A percentile compares a stretch with the other conserved stretches of the same genome.
Evolutionary conservation across 1,139 yeast genomes (phyloP).

Genomic region (Yamadazyma oceani): DNA sequence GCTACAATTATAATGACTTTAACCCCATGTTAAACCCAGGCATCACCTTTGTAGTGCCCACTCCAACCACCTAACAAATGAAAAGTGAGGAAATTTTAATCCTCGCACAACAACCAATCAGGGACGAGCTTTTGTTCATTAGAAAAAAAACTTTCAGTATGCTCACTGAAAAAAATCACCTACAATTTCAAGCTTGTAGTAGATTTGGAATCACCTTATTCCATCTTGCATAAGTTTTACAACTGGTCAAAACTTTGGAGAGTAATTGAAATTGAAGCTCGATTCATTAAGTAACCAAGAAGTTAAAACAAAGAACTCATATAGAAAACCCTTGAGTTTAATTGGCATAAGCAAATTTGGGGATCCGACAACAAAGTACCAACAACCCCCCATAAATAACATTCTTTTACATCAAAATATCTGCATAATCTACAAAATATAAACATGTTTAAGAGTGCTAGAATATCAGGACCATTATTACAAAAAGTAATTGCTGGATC

Average conservation of each 20-base stretch:
- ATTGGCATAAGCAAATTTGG: too few species aligned
- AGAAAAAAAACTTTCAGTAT: conserved; percentile 14
- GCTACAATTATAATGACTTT: background rate
- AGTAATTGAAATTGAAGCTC: background rate
- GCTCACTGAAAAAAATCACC: conserved; percentile 10
- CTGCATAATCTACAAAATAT: background rate
- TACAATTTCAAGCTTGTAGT: conserved; percentile 9
- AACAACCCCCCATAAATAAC: background rate
- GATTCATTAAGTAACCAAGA: too few species aligned
- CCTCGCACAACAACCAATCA: conserved; percentile 19
- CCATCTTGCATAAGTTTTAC: too few species aligned
- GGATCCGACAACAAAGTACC: background rate
- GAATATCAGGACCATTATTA: conserved; percentile 39
- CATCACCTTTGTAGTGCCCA: background rate
- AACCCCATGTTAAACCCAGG: background rate
- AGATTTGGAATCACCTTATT: conserved; percentile 6
- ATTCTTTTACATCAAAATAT: background rate
- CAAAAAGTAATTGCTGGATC: conserved; percentile 62
- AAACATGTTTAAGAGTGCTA: conserved; percentile 27
- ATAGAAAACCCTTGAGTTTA: too few species aligned
- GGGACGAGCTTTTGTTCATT: conserved; percentile 26
- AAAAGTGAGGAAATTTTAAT: conserved; percentile 3
- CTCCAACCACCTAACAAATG: background rate
- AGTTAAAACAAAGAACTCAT: too few species aligned
- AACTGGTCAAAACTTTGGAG: background rate